phyloP scores from a whole-genome alignment of 163 green algal species.

The Scenedesmus sp. region DNA sequence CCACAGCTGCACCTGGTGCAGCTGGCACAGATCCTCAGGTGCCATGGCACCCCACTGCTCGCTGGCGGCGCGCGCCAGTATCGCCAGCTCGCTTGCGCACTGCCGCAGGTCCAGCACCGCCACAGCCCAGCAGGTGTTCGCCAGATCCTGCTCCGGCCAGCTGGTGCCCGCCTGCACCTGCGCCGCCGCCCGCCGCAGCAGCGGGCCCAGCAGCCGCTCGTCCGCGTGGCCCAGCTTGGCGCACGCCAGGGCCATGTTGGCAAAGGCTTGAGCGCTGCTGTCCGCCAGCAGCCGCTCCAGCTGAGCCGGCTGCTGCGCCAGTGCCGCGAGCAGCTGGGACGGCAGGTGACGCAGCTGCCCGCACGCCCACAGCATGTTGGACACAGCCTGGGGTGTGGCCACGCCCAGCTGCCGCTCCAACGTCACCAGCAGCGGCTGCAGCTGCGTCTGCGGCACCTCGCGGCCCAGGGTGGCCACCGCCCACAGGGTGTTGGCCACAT shows the following conservation, averaged over 20 bases:
- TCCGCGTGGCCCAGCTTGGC: slow-evolving; percentile 29
- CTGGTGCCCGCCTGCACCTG: neutral
- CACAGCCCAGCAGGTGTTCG: slow-evolving; percentile 12
- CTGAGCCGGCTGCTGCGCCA: neutral
- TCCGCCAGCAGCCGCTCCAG: neutral
- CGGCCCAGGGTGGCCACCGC: too few species aligned
- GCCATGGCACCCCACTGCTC: neutral
- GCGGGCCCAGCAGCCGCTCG: neutral
- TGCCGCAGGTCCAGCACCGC: slow-evolving; percentile 2
- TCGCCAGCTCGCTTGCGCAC: neutral
- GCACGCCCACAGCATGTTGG: too few species aligned
- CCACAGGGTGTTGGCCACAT: too few species aligned
- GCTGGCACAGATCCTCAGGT: neutral
- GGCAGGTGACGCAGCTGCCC: too few species aligned
- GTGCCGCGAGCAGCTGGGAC: neutral
- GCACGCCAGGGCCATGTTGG: slow-evolving; percentile 47
- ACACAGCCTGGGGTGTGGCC: neutral
- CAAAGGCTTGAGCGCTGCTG: slow-evolving; percentile 47
- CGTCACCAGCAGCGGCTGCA: neutral
- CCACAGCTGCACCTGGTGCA: slow-evolving; percentile 5
- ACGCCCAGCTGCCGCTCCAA: neutral
- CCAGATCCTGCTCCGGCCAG: neutral
- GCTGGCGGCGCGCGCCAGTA: neutral
- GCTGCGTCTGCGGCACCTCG: neutral
- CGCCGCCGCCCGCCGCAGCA: neutral